phyloP scores from a whole-genome alignment of 257 asterid genomes.

The Perilla frutescens region DNA sequence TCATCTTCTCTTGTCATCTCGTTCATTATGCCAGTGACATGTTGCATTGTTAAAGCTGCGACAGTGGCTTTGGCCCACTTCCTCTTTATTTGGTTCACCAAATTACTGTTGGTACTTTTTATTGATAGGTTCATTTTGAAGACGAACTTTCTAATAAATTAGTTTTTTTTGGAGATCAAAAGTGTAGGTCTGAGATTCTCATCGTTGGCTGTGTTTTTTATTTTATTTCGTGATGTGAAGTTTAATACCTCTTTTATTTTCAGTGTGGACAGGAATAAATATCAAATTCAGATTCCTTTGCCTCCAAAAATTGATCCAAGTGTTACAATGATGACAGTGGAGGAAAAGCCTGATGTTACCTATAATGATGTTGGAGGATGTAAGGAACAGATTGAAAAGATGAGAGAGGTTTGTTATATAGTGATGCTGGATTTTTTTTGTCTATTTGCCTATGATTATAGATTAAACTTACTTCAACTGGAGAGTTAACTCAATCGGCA shows the following conservation, averaged over 20 bases:
- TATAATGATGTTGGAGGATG: constrained; percentile 99
- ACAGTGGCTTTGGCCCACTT: not conserved
- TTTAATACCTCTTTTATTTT: constrained; percentile 31
- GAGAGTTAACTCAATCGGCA: not conserved
- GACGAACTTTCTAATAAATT: not conserved
- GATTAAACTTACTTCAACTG: not conserved
- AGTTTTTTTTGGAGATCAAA: not conserved
- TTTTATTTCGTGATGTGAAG: constrained; percentile 22
- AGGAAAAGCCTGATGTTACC: constrained; percentile 98
- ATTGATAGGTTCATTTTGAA: constrained; percentile 6
- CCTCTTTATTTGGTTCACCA: not conserved
- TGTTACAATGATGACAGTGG: constrained; percentile 99
- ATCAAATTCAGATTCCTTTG: constrained; percentile 96
- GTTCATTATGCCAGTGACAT: no score
- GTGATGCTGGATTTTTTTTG: not conserved
- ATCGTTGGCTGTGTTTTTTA: not conserved
- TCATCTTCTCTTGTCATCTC: not conserved
- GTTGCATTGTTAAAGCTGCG: no score
- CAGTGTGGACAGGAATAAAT: constrained; percentile 96
- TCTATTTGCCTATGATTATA: not conserved
- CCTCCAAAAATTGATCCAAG: constrained; percentile 99
- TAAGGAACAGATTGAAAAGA: constrained; percentile 97
- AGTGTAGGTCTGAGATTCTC: constrained; percentile 17
- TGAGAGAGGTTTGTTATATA: constrained; percentile 76
- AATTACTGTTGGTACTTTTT: not conserved